phyloP scores from a whole-genome alignment of 2,329 filamentous ascomycete genomes.

The Coccinonectria pachysandricola region DNA sequence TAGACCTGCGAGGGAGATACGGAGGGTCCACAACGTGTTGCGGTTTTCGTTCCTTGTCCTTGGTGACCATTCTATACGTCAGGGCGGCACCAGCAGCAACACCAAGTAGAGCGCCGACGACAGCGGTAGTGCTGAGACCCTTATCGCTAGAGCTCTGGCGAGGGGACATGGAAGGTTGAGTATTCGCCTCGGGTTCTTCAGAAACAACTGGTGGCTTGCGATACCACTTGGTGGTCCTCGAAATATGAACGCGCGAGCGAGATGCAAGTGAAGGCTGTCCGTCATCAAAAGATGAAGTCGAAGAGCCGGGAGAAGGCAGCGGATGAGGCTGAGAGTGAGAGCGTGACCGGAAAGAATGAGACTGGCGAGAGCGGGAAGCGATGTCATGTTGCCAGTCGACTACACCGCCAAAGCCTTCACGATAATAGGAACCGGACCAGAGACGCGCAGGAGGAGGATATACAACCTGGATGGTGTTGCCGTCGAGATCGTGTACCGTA shows the following conservation, averaged over 20 bases:
- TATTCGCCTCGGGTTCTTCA: too few species aligned
- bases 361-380: conserved; percentile 13
- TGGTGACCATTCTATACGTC: conserved; percentile 57
- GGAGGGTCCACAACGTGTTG: conserved; percentile 33
- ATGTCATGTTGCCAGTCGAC: conserved; percentile 41
- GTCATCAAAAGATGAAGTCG: conserved; percentile 13
- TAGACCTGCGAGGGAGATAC: conserved; percentile 31
- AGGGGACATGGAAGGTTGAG: conserved; percentile 14
- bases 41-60: conserved; percentile 33
- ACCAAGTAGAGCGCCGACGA: conserved; percentile 68
- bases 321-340: conserved; percentile 15
- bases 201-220: too few species aligned
- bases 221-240: too few species aligned
- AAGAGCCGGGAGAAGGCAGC: conserved; percentile 11
- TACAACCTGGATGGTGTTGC: conserved; percentile 74
- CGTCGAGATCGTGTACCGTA: conserved; percentile 68
- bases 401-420: conserved; percentile 32
- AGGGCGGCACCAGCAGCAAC: conserved; percentile 57
- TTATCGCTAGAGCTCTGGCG: conserved; percentile 27
- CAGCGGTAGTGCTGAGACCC: conserved; percentile 47
- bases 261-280: conserved; percentile 11
- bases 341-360: conserved; percentile 7
- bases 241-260: conserved; percentile 7
- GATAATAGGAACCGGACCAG: conserved; percentile 1
- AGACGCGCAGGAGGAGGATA: conserved; percentile 29